A percentile compares a stretch with the other conserved stretches of the same genome.
Conservation (phyloP, 2,329 filamentous ascomycete genomes). For the Parafenestella ontariensis region DNA sequence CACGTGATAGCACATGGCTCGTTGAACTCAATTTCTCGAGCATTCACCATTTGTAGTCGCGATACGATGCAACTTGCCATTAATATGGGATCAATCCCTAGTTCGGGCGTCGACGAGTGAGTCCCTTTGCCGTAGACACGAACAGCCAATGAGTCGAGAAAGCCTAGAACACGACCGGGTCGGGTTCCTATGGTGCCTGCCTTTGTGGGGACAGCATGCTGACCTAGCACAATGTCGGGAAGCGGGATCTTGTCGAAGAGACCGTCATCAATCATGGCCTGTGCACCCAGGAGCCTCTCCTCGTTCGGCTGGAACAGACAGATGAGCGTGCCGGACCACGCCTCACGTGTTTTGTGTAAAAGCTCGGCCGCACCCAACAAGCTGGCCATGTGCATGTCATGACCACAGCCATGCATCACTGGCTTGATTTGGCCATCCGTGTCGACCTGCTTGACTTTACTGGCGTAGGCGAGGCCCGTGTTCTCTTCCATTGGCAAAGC, state of each 20-base stretch:
- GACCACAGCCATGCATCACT: constrained; percentile 70
- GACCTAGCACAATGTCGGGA: constrained; percentile 62
- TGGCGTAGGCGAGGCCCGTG: constrained; percentile 62
- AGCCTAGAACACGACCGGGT: neutral
- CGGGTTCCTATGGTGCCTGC: neutral
- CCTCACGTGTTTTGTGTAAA: constrained; percentile 48
- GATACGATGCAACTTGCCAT: neutral
- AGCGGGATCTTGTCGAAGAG: constrained; percentile 58
- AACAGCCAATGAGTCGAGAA: neutral
- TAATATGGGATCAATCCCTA: neutral
- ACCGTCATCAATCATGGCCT: constrained; percentile 65
- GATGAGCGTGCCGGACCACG: constrained; percentile 67
- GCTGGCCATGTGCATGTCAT: constrained; percentile 67
- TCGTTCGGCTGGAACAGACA: constrained; percentile 70
- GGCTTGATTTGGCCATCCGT: constrained; percentile 53
- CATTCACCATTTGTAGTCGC: neutral
- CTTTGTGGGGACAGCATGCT: constrained; percentile 56
- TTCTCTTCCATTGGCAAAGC: constrained; percentile 62
- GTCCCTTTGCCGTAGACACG: neutral
- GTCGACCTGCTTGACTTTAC: constrained; percentile 51
- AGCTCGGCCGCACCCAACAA: constrained; percentile 61
- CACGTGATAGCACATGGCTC: neutral
- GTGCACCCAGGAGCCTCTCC: constrained; percentile 65
- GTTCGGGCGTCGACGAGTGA: neutral
- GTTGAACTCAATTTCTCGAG: neutral